A percentile compares a stretch with the other conserved stretches of the same genome.
These are phyloP conservation scores for Sporothrix sp. DNA, from an alignment of 2,329 filamentous ascomycete species.

Conservation along the genomic window DNA sequence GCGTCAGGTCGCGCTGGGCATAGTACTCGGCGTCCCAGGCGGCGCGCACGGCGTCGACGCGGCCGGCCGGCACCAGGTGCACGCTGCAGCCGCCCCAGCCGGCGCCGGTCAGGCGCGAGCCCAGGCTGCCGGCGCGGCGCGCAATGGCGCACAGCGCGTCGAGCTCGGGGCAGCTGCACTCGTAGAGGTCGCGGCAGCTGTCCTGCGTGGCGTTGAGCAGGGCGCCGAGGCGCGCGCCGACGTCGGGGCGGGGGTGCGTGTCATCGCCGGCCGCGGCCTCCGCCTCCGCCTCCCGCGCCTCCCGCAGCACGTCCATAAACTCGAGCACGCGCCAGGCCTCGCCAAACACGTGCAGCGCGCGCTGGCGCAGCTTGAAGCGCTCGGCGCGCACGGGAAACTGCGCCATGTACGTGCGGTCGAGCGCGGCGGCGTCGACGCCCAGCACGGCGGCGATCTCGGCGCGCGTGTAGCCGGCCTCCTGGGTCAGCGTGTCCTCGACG, in stretches of 20 bases:
- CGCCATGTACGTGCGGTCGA: conserved; percentile 72
- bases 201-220: conserved; percentile 85
- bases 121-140: conserved; percentile 66
- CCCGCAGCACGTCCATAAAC: conserved; percentile 69
- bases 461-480: conserved; percentile 78
- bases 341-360: conserved; percentile 81
- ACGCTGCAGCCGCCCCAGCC: conserved; percentile 97
- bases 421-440: conserved; percentile 55
- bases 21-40: conserved; percentile 81
- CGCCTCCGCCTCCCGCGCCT: not conserved
- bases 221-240: conserved; percentile 62
- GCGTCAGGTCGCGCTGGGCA: conserved; percentile 50
- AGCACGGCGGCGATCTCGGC: conserved; percentile 69
- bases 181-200: conserved; percentile 77
- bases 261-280: conserved; percentile 1
- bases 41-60: conserved; percentile 65
- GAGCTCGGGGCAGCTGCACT: conserved; percentile 88
- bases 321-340: conserved; percentile 79
- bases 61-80: conserved; percentile 78
- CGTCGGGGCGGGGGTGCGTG: conserved; percentile 46
- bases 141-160: conserved; percentile 80
- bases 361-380: conserved; percentile 76
- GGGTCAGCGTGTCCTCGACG: conserved; percentile 58
- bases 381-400: conserved; percentile 85
- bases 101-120: conserved; percentile 79